Conservation (phyloP, 139 green algal species). For the Chlamydomonas schloesseri region DNA sequence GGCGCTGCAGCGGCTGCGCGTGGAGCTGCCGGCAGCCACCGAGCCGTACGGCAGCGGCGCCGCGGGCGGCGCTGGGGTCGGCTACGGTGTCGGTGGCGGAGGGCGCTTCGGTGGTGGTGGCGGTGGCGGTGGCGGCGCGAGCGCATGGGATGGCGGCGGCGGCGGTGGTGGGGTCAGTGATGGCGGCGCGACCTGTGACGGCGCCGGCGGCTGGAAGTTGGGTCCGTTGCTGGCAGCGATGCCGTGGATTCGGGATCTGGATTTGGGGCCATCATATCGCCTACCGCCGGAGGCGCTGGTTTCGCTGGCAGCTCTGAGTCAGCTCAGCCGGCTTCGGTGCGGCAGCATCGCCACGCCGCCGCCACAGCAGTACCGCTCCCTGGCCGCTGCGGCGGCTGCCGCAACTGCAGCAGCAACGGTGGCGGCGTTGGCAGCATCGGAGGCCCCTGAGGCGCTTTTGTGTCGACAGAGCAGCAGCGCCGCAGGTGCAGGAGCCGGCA, state of each 20-base stretch:
- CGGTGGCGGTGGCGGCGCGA: neutral
- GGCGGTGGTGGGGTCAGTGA: no score
- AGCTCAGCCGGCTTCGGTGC: slow-evolving; percentile 7
- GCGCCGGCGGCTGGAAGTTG: neutral
- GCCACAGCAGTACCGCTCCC: neutral
- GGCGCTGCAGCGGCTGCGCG: neutral
- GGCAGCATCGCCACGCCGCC: neutral
- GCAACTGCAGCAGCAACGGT: neutral
- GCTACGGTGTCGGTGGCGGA: neutral
- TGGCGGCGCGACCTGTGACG: neutral
- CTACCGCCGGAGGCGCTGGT: slow-evolving; percentile 17
- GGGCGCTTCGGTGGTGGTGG: neutral
- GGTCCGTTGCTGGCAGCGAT: slow-evolving; percentile 8
- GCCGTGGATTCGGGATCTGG: slow-evolving; percentile 22
- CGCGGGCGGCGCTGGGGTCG: neutral
- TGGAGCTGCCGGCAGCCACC: neutral
- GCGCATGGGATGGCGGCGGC: neutral
- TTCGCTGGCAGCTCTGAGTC: neutral
- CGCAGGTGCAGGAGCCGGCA: no score
- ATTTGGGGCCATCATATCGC: slow-evolving; percentile 10
- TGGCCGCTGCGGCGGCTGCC: neutral
- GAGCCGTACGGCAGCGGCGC: neutral
- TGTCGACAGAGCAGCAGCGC: no score
- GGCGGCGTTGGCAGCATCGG: neutral
- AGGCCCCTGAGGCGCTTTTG: neutral